Evolutionary conservation across 2,329 filamentous ascomycete genomes (phyloP), one percentile per base, ranked within the genome.

Genomic region (Botryotinia convoluta): DNA sequence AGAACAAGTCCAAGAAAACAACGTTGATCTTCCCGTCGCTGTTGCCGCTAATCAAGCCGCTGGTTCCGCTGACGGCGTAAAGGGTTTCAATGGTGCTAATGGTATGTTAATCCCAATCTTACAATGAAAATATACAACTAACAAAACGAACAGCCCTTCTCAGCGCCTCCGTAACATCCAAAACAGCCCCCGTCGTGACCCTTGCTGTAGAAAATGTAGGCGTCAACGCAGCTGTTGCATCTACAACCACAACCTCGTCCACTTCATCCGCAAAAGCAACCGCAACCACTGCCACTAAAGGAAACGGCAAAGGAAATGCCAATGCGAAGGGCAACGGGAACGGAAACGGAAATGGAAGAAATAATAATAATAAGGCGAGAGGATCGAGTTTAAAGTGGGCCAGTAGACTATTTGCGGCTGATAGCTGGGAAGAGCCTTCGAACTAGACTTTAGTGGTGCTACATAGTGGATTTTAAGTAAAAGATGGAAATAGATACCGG

Each of bases 1-100:
- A 1, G 82, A 79, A 1, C 87, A 90, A 80, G 83, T 89, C 32
- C 79, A 83, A 60, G 79, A 84, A 76, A 87, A 90, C 81, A 80
- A 86, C 72, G 79, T 83, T 45, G 87, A 90, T 76, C 83, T 90
- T 8, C 79, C 82, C 3, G 83, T 75, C 4, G 85, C 85, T 39
- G 78, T 86, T n/a, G 80, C 81, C 2, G 85, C 84, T 10, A 86
- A 85, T 78, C 82, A 84, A 73, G 80, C 82, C 44, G 83, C 81
- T 60, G 85, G 85, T 4, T 73, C 78, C 16, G 73, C 76, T 1
- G 78, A 81, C 37, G 80, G 77, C 2, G 68, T 81, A 20, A 77
- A 81, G 74, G 80, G 78, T 37, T 79, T 80, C 39, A 81, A 80
- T 2, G 79, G 78, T 57, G 80, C 81, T 7, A 77, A 81, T 54